Base-by-base conservation (phyloP, 2,329 filamentous ascomycete species). In the Monosporascus cannonballus region DNA sequence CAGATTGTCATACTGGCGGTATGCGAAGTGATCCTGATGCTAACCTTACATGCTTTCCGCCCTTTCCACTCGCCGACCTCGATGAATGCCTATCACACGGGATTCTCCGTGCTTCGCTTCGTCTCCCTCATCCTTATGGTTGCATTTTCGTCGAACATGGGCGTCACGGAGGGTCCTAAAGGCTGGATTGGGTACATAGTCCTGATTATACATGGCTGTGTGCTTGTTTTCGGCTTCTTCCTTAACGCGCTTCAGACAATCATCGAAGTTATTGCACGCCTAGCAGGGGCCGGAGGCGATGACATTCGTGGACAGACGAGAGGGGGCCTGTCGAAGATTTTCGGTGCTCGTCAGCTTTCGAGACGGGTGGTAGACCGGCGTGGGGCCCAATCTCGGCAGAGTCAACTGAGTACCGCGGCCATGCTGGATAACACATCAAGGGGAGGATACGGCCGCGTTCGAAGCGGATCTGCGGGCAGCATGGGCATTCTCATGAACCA, bases 141-240 rank as follows among this genome's bases (percentile, higher is more conserved):
- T 36, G 78, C 92, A 1, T 99, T 99, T 68, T 84, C 92, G 14
- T 90, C 93, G 1, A 87, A 87, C 1, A 78, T 99, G 3, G 86
- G 84, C 22, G 85, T 96, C 5, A 81, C 81, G 0, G 87, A 95
- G 64, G 83, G 87, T 0, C 76, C 88, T 1, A 95, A 92, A 67
- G 91, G 92, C 4, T 99, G 94, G 94, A 89, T 97, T 59, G 94
- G 92, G 38, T 99, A 99, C 67, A 84, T 86, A 25, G 95, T 97
- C 52, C 76, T 99, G 47, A 70, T 95, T 27, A 81, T 96, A 37
- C 94, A 99, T 66, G 92, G 83, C 3, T 80, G 86, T 56, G 90
- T 96, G 0, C 73, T 99, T 22, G 78, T 96, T 3, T 89, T 97
- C 62, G 93, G 90, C 2, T 99, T 97, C 73, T 89, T 96, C 68